Percentiles rank a stretch among this genome's conserved stretches.
phyloP scores from a whole-genome alignment of 225 moss, liverwort and hornwort species.

The Thuidium tamariscinum region DNA sequence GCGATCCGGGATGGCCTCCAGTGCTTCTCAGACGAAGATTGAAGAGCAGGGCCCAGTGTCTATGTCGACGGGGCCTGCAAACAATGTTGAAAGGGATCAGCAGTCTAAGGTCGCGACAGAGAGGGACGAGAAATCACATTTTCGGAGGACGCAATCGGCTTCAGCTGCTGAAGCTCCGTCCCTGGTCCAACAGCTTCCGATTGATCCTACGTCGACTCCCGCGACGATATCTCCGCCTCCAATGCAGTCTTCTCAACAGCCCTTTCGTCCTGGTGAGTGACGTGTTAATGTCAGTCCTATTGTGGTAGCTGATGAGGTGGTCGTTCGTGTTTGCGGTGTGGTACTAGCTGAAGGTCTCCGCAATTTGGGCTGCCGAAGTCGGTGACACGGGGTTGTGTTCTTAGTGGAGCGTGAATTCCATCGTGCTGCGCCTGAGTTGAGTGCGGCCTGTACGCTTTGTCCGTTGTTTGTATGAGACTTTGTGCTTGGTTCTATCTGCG shows the following conservation, averaged over 20 bases:
- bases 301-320: constrained; percentile 8
- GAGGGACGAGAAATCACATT: constrained; percentile 53
- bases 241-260: constrained; percentile 39
- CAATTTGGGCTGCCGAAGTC: background rate
- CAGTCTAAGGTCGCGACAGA: constrained; percentile 42
- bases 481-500: background rate
- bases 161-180: constrained; percentile 34
- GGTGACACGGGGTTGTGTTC: background rate
- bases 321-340: background rate
- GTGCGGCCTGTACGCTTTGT: background rate
- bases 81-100: constrained; percentile 35
- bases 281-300: constrained; percentile 2
- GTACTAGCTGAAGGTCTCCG: background rate
- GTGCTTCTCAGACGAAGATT: too few species aligned
- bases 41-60: constrained; percentile 25
- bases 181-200: constrained; percentile 39
- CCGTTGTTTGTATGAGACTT: background rate
- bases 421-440: background rate
- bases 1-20: constrained; percentile 7
- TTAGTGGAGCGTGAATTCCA: background rate
- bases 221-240: constrained; percentile 60
- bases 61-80: constrained; percentile 25
- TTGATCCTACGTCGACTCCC: constrained; percentile 38
- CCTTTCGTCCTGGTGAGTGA: constrained; percentile 45
- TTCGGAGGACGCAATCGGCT: constrained; percentile 45